A percentile compares a stretch with the other conserved stretches of the same genome.
Evolutionary conservation across 768 basidiomycete genomes (phyloP).

Genomic region (Daedaleopsis nitida): DNA sequence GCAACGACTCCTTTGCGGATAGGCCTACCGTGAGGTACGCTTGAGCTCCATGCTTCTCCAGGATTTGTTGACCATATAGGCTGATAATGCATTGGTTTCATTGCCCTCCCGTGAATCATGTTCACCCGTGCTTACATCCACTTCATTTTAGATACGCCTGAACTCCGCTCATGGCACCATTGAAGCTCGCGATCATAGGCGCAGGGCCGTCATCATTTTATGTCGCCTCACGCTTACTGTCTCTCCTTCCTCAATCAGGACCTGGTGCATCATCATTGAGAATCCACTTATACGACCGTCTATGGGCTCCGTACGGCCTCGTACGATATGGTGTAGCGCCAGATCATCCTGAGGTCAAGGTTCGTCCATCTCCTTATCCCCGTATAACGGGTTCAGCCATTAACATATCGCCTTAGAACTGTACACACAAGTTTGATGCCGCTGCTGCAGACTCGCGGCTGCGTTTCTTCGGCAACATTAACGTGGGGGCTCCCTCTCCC

Average conservation of each 20-base stretch:
- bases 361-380: constrained; percentile 25
- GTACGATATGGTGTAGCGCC: constrained; percentile 97
- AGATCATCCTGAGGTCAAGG: constrained; percentile 99
- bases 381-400: background rate
- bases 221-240: constrained; percentile 83
- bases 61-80: too few species aligned
- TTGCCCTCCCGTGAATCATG: too few species aligned
- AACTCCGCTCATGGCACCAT: constrained; percentile 25
- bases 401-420: constrained; percentile 54
- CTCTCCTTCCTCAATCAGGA: constrained; percentile 49
- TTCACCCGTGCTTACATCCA: background rate
- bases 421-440: constrained; percentile 91
- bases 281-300: constrained; percentile 88
- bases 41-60: too few species aligned
- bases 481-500: constrained; percentile 44
- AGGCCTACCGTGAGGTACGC: too few species aligned
- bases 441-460: constrained; percentile 80
- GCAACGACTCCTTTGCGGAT: too few species aligned
- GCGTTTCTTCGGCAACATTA: constrained; percentile 90
- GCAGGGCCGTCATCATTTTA: constrained; percentile 97
- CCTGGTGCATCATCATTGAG: constrained; percentile 40
- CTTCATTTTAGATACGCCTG: too few species aligned
- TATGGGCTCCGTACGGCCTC: constrained; percentile 94
- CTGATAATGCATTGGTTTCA: too few species aligned
- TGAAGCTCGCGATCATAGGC: constrained; percentile 91